Conservation (phyloP, 139 green algal genomes). For the Axilococcus clingmanii region DNA sequence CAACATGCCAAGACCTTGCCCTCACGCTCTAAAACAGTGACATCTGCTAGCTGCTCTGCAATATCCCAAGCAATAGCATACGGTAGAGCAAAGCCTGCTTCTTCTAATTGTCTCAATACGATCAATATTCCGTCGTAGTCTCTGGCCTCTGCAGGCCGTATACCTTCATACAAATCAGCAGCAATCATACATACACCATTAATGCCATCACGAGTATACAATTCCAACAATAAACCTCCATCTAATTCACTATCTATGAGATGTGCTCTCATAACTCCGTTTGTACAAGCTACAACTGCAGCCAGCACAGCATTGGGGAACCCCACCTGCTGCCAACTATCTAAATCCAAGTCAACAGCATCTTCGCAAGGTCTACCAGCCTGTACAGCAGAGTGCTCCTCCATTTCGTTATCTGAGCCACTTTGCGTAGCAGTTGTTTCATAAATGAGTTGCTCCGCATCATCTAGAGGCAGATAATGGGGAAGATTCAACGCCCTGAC, state of each 20-base stretch:
- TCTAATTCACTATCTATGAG: slow-evolving; percentile 66
- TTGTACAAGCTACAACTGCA: slow-evolving; percentile 29
- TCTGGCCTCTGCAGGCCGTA: slow-evolving; percentile 45
- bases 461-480: slow-evolving; percentile 58
- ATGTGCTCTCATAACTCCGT: slow-evolving; percentile 66
- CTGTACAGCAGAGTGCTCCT: not conserved
- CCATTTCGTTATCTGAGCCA: not conserved
- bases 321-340: slow-evolving; percentile 35
- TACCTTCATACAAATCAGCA: slow-evolving; percentile 89
- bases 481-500: slow-evolving; percentile 49
- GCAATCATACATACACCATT: slow-evolving; percentile 67
- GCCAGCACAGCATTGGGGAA: slow-evolving; percentile 32
- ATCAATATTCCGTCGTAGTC: slow-evolving; percentile 48
- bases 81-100: slow-evolving; percentile 28
- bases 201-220: slow-evolving; percentile 82
- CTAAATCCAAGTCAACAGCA: slow-evolving; percentile 30
- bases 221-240: slow-evolving; percentile 78
- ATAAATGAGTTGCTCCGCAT: slow-evolving; percentile 47
- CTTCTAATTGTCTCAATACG: slow-evolving; percentile 44
- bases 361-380: slow-evolving; percentile 1
- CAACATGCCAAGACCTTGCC: slow-evolving; percentile 68
- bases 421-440: not conserved
- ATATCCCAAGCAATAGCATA: slow-evolving; percentile 7
- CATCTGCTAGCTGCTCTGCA: slow-evolving; percentile 15
- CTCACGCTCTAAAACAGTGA: slow-evolving; percentile 47